Evolutionary conservation across 805 yeast species (phyloP).

Genomic region (Wickerhamomyces strasburgensis): DNA sequence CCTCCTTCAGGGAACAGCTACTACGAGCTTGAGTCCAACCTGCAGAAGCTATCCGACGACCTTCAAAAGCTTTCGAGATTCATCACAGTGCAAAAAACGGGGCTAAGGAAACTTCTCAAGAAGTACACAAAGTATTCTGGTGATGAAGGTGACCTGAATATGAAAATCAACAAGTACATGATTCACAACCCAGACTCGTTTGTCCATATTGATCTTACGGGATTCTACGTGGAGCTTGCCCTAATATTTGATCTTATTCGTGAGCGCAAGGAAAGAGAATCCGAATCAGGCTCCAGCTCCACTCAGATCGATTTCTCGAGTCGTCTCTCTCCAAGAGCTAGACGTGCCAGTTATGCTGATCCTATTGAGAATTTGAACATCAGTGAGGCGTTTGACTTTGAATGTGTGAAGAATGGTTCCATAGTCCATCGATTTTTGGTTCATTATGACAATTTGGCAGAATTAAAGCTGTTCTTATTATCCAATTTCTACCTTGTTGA

Average conservation of each 20-base stretch:
- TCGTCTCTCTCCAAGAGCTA: not conserved
- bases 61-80: constrained; percentile 67
- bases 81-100: constrained; percentile 68
- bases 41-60: constrained; percentile 40
- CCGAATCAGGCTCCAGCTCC: not conserved
- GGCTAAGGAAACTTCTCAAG: constrained; percentile 66
- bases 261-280: constrained; percentile 7
- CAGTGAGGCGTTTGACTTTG: constrained; percentile 32
- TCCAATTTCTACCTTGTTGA: constrained; percentile 32
- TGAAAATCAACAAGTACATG: constrained; percentile 29
- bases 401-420: constrained; percentile 31
- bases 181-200: constrained; percentile 50
- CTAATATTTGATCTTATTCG: constrained; percentile 46
- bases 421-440: constrained; percentile 43
- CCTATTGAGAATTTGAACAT: constrained; percentile 15
- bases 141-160: constrained; percentile 25
- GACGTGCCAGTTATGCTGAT: constrained; percentile 14
- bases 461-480: constrained; percentile 43
- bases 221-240: constrained; percentile 57
- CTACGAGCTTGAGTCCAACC: constrained; percentile 30
- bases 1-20: no score
- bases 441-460: constrained; percentile 56
- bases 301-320: no score
- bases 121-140: constrained; percentile 50
- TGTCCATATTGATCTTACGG: constrained; percentile 53